Evolutionary conservation across 192 early-diverging fungal genomes (phyloP).

Genomic region (Gamsiella multidivaricata): DNA sequence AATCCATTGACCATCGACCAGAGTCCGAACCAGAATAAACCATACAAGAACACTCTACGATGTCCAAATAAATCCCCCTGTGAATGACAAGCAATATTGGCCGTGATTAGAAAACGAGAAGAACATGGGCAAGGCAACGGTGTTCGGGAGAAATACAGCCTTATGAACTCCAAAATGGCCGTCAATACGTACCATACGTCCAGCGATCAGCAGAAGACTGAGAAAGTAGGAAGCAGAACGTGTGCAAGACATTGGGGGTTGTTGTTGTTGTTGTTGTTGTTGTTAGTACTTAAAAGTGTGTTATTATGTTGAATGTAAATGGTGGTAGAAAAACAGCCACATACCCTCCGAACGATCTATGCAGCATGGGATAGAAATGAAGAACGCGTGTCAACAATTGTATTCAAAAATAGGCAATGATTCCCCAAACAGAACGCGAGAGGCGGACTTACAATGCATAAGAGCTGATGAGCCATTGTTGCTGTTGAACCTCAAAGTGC

Average conservation of each 20-base stretch:
- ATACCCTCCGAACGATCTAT: no score
- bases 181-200: slow-evolving; percentile 41
- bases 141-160: not conserved
- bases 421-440: no score
- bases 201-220: slow-evolving; percentile 37
- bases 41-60: slow-evolving; percentile 49
- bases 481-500: slow-evolving; percentile 43
- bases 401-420: no score
- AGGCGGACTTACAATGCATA: slow-evolving; percentile 52
- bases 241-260: no score
- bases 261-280: no score
- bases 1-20: slow-evolving; percentile 53
- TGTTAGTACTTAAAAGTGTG: no score
- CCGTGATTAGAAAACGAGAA: not conserved
- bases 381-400: no score
- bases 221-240: slow-evolving; percentile 8
- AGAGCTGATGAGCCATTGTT: slow-evolving; percentile 53
- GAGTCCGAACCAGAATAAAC: slow-evolving; percentile 43
- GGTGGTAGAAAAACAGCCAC: no score
- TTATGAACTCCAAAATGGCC: not conserved
- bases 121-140: not conserved
- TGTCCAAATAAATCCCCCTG: slow-evolving; percentile 58
- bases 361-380: no score
- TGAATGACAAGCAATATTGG: not conserved
- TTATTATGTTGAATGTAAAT: no score